Base-by-base conservation (phyloP, 257 asterid species). In the Solanum pinnatisectum region DNA sequence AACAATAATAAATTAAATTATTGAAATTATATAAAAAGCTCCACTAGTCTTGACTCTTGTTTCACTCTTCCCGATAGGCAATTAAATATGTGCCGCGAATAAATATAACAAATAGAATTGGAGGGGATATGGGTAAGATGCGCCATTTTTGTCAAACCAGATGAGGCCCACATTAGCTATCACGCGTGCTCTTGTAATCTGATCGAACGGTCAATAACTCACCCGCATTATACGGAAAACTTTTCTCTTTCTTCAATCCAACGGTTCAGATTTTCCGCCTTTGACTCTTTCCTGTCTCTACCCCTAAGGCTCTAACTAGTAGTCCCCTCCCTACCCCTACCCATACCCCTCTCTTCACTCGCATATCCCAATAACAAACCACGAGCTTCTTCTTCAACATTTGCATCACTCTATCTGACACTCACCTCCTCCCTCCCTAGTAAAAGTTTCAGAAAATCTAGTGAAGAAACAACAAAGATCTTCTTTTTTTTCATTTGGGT, bases 171-270 rank as follows among this genome's bases (percentile, higher is more conserved):
- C 91, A 87, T 88, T n/a, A n/a, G 37, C 87, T 46, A 27, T 93
- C 96, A 94, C 95, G 98, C 95, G 96, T 95, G 98, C 98, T 94
- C 89, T 49, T 16, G 32, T 82, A 82, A 18, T 84, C n/a, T n/a
- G 49, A 95, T 95, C 98, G 88, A 46, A 94, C 96, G 96, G 87
- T 84, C 91, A 78, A 85, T 52, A 86, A 39, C 85, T 91, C 88
- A 89, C 89, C 95, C 96, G 95, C 91, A 88, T 89, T 90, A 90
- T 90, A 89, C 95, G 98, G 98, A 94, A 93, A 90, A 87, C 83
- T 56, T 88, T 88, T 67, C 83, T 74, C 87, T 74, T 86, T 87
- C 63, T 81, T 49, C 49, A 46, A 94, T 93, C 95, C 88, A 39
- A 95, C 96, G 96, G 91, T 70, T 87, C 88, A 23, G 33, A 85